Percentiles rank a stretch among this genome's conserved stretches.
Evolutionary conservation across 768 basidiomycete genomes (phyloP).

Genomic region (Steccherinum ochraceum): DNA sequence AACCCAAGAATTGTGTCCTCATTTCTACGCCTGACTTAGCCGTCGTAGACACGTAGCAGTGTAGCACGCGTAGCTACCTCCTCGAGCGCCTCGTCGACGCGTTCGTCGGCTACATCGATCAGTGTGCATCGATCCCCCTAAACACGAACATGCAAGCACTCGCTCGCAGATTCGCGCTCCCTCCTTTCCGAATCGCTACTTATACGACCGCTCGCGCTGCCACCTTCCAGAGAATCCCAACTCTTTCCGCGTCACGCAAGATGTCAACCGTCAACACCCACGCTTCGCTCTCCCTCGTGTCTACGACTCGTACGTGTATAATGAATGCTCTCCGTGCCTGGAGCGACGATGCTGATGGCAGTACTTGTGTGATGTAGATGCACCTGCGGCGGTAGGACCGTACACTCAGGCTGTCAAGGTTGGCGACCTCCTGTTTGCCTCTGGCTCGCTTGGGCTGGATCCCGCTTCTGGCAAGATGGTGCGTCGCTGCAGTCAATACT

Average conservation of each 20-base stretch:
- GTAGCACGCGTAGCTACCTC: too few species aligned
- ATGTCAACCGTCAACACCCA: conserved; percentile 29
- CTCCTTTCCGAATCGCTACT: too few species aligned
- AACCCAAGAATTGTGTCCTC: too few species aligned
- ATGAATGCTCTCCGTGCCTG: background rate
- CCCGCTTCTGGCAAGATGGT: conserved; percentile 68
- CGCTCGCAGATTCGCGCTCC: too few species aligned
- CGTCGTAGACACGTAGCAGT: too few species aligned
- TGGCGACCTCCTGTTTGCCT: conserved; percentile 81
- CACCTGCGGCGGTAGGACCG: conserved; percentile 77
- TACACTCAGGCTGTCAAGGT: conserved; percentile 85
- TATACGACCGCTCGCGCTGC: too few species aligned
- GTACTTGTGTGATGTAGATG: conserved; percentile 41
- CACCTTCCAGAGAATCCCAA: too few species aligned
- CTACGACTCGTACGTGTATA: conserved; percentile 24
- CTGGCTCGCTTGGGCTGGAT: conserved; percentile 83
- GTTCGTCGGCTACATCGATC: too few species aligned
- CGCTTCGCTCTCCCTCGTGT: conserved; percentile 28
- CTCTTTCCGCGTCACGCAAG: conserved; percentile 4
- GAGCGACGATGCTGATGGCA: background rate
- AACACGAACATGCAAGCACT: too few species aligned
- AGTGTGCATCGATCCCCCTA: too few species aligned
- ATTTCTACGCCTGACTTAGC: too few species aligned
- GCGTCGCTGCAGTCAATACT: conserved; percentile 4
- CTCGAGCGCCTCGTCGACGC: too few species aligned